Evolutionary conservation across 2,329 filamentous ascomycete genomes (phyloP).

Genomic region (Ciborinia camelliae): DNA sequence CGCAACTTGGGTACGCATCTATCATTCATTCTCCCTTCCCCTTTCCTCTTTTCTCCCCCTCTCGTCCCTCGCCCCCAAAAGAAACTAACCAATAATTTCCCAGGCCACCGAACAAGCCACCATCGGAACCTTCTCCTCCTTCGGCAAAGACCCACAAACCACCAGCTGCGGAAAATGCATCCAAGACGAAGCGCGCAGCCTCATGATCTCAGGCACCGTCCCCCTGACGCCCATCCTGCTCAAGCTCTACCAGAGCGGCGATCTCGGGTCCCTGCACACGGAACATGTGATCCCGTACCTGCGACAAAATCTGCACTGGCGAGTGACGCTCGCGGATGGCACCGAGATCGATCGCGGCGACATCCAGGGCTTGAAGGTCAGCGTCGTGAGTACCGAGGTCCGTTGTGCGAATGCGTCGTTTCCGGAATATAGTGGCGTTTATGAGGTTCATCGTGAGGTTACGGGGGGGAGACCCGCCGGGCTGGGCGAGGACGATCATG

Average conservation of each 20-base stretch:
- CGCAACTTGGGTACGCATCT: slow-evolving; percentile 30
- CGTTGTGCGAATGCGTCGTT: slow-evolving; percentile 23
- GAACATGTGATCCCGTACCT: slow-evolving; percentile 37
- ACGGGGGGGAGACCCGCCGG: slow-evolving; percentile 32
- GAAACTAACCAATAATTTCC: neutral
- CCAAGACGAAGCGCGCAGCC: slow-evolving; percentile 31
- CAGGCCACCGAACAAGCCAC: slow-evolving; percentile 34
- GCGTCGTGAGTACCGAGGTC: slow-evolving; percentile 34
- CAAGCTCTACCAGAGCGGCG: slow-evolving; percentile 32
- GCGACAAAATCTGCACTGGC: slow-evolving; percentile 35
- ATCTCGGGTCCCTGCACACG: slow-evolving; percentile 34
- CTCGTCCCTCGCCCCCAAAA: no score
- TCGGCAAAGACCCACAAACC: slow-evolving; percentile 38
- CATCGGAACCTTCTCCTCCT: slow-evolving; percentile 41
- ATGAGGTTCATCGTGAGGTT: slow-evolving; percentile 34
- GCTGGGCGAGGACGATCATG: slow-evolving; percentile 5
- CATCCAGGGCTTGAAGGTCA: slow-evolving; percentile 33
- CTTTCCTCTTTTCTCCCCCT: neutral
- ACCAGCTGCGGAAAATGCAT: slow-evolving; percentile 38
- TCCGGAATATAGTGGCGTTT: slow-evolving; percentile 32
- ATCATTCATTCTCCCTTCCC: slow-evolving; percentile 27
- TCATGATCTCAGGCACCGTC: slow-evolving; percentile 41
- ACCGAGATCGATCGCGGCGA: slow-evolving; percentile 27
- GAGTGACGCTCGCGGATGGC: slow-evolving; percentile 32
- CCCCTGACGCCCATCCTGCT: slow-evolving; percentile 40